Conservation (phyloP, 345 rosid species). For the Psidium guajava region DNA sequence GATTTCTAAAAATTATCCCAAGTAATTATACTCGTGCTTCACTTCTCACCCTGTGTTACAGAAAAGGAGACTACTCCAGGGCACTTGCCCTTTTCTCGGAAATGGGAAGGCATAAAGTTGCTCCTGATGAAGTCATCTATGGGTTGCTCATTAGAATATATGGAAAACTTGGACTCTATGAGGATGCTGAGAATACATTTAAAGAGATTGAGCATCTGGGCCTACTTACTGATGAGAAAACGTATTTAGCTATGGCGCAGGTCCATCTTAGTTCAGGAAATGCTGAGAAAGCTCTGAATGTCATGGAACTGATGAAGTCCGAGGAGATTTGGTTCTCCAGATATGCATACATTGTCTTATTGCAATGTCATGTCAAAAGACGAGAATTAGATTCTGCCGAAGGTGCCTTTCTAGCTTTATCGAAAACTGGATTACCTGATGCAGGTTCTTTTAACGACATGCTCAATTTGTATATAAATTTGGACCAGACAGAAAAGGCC, state of each 20-base stretch:
- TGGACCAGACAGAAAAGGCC: slow-evolving; percentile 44
- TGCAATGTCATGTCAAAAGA: slow-evolving; percentile 64
- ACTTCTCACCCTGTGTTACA: slow-evolving; percentile 71
- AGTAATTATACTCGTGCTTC: slow-evolving; percentile 93
- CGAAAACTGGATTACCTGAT: slow-evolving; percentile 65
- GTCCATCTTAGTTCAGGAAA: slow-evolving; percentile 62
- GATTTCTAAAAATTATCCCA: slow-evolving; percentile 49
- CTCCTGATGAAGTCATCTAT: slow-evolving; percentile 78
- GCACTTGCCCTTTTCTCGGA: slow-evolving; percentile 80
- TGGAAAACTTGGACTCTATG: slow-evolving; percentile 77
- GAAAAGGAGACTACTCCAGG: slow-evolving; percentile 57
- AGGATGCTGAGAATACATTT: slow-evolving; percentile 67
- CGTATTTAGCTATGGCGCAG: slow-evolving; percentile 88
- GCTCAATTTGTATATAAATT: slow-evolving; percentile 48
- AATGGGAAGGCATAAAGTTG: slow-evolving; percentile 55
- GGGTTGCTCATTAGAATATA: slow-evolving; percentile 85
- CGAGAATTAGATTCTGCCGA: slow-evolving; percentile 65
- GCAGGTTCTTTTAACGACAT: slow-evolving; percentile 69
- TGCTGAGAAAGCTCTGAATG: slow-evolving; percentile 49
- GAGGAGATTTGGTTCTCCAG: slow-evolving; percentile 58
- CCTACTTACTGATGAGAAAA: slow-evolving; percentile 66
- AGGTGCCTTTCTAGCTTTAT: slow-evolving; percentile 52
- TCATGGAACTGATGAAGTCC: slow-evolving; percentile 59
- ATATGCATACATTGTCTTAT: slow-evolving; percentile 68
- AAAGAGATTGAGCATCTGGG: slow-evolving; percentile 50